Base-by-base conservation (phyloP, 805 yeast species). In the Yamadazyma sp. region DNA sequence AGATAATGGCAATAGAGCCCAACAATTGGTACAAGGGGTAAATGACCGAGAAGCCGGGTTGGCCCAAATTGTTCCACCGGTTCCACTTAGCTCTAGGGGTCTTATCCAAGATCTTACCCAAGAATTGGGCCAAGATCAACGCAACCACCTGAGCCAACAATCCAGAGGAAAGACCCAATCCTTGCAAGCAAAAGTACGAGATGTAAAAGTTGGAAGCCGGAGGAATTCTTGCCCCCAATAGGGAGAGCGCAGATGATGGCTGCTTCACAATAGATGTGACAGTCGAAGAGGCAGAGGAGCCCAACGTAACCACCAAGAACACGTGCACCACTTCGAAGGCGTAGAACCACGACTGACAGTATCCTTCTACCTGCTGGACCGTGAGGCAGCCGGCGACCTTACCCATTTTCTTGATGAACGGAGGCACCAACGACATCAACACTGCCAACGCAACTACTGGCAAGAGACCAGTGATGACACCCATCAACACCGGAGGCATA, bases 71-170 rank as follows among this genome's bases (percentile, higher is more conserved):
- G 57, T 77, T 78, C 56, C 62, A 77, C 54, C 96, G 79, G 43
- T 60, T 77, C 96, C 96, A 91, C 67, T 83, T 85, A 63, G 87
- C 82, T 65, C 98, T 80, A 44, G 98, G 98, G 5, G 98, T 88
- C 37, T 75, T 73, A 59, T 89, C 96, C 44, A 93, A 72, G 15
- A 88, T 42, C 46, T 67, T 68, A 20, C 93, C 86, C 42, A 90
- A 67, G 24, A 83, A 65, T 55, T 84, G 80, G 36, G 84, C 80
- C 46, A 90, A 67, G 37, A 85, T 71, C 52, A 93, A 69, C 2
- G 80, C 76, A 27, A 82, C 89, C 38, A 87, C 60, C 63, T 88
- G 96, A 42, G 86, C 72, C 36, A 93, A 61, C 22, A 80, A 67
- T 44, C 86, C 87, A n/a, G 90, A 79, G 24, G 95, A 79, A 34